Evolutionary conservation across 2,329 filamentous ascomycete genomes (phyloP).

Genomic region (Trichoderma atroviride): DNA sequence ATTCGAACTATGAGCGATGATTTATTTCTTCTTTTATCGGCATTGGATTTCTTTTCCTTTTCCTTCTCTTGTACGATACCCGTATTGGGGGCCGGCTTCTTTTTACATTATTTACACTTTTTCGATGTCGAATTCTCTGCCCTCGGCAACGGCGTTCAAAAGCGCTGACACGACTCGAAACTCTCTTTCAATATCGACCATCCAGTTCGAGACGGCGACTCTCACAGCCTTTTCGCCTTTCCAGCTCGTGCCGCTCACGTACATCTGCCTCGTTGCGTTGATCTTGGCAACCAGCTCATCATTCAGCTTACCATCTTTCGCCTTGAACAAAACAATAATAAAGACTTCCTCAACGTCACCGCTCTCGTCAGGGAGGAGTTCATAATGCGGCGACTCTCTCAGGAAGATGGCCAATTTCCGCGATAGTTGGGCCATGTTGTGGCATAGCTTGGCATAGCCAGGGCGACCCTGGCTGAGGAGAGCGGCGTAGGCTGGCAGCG

Average conservation of each 20-base stretch:
- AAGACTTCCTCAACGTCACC: conserved; percentile 57
- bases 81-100: neutral
- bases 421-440: conserved; percentile 71
- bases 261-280: conserved; percentile 74
- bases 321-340: conserved; percentile 74
- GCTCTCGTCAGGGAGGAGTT: conserved; percentile 61
- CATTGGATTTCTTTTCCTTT: neutral
- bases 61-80: neutral
- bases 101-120: neutral
- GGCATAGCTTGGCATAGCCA: conserved; percentile 71
- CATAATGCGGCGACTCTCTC: conserved; percentile 61
- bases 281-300: conserved; percentile 67
- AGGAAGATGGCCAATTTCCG: conserved; percentile 68
- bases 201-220: conserved; percentile 88
- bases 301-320: conserved; percentile 66
- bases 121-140: conserved; percentile 35
- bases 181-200: conserved; percentile 70
- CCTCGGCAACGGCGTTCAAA: conserved; percentile 53
- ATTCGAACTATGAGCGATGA: conserved; percentile 4
- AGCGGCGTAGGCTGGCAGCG: conserved; percentile 84
- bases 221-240: conserved; percentile 71
- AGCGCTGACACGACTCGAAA: conserved; percentile 65
- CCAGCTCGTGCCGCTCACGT: conserved; percentile 83
- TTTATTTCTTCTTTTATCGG: neutral
- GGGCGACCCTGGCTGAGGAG: conserved; percentile 71